Conservation (phyloP, 495 filamentous ascomycete genomes). For the Daldinia grandis region DNA sequence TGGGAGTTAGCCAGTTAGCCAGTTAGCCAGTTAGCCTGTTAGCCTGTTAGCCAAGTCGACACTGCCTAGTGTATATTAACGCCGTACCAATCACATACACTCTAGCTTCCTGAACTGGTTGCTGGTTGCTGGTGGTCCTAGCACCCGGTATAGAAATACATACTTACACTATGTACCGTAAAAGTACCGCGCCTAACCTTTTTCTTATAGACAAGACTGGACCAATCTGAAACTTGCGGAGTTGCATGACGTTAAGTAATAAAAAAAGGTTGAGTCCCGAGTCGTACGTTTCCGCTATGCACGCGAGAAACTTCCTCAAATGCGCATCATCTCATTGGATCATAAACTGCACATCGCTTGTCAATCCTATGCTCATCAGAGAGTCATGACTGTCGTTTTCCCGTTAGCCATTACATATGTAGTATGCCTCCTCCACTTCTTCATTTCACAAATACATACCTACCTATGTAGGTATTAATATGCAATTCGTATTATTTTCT, state of each 20-base stretch:
- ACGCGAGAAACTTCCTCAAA: conserved; percentile 49
- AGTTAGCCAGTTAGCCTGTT: conserved; percentile 8
- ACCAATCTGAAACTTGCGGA: conserved; percentile 40
- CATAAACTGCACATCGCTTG: conserved; percentile 4
- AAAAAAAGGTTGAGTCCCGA: conserved; percentile 31
- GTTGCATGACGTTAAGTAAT: conserved; percentile 41
- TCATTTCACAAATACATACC: neutral
- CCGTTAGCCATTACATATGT: neutral
- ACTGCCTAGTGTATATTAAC: conserved; percentile 1
- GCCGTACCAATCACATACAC: conserved; percentile 25
- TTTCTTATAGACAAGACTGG: neutral
- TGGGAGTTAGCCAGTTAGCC: conserved; percentile 2
- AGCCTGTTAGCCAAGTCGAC: conserved; percentile 6
- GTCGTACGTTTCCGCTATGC: conserved; percentile 35
- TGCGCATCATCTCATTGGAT: conserved; percentile 31
- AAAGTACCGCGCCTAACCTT: conserved; percentile 8
- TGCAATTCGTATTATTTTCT: neutral
- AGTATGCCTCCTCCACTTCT: conserved; percentile 1
- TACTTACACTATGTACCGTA: conserved; percentile 10
- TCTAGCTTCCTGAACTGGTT: conserved; percentile 34
- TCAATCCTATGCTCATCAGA: conserved; percentile 23
- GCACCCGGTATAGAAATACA: conserved; percentile 1
- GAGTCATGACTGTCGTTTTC: conserved; percentile 17
- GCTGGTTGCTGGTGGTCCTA: conserved; percentile 19
- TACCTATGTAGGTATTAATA: too few species aligned